These are phyloP conservation scores for Sclerospora graminicola DNA, from an alignment of 352 stramenopile genomes.

Conservation along the genomic window DNA sequence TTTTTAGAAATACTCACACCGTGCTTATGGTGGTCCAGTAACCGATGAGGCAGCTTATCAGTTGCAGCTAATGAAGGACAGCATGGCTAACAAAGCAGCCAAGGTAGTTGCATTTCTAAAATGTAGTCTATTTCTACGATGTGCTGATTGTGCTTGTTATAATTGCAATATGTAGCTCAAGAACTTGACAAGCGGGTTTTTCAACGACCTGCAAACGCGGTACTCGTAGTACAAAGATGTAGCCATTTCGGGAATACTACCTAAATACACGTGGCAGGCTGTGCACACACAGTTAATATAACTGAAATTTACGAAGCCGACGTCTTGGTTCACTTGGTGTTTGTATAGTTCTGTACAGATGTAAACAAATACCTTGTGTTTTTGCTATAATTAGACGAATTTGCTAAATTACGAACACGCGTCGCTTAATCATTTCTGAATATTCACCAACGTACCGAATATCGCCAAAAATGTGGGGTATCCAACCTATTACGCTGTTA, in stretches of 20 bases:
- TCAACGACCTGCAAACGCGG: constrained; percentile 74
- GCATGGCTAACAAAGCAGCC: constrained; percentile 62
- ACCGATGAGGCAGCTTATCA: constrained; percentile 79
- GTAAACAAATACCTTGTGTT: constrained; percentile 8
- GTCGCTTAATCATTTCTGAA: constrained; percentile 13
- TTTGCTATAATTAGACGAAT: neutral
- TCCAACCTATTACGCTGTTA: constrained; percentile 50
- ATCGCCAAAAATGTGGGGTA: constrained; percentile 31
- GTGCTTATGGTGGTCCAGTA: constrained; percentile 20
- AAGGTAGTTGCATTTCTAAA: constrained; percentile 35
- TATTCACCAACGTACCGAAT: constrained; percentile 6
- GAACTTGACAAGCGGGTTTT: constrained; percentile 86
- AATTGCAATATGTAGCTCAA: constrained; percentile 45
- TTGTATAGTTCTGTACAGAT: neutral
- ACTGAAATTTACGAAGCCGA: constrained; percentile 4
- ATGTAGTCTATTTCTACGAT: neutral
- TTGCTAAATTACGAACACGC: neutral
- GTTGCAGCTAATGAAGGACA: constrained; percentile 79
- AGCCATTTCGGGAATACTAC: constrained; percentile 10
- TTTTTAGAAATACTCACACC: neutral
- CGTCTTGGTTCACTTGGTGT: constrained; percentile 1
- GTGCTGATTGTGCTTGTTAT: neutral
- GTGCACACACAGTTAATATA: constrained; percentile 21
- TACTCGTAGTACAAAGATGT: constrained; percentile 40
- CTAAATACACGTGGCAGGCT: constrained; percentile 20